Conservation (phyloP, 352 stramenopile genomes). For the Phytophthora boehmeriae region DNA sequence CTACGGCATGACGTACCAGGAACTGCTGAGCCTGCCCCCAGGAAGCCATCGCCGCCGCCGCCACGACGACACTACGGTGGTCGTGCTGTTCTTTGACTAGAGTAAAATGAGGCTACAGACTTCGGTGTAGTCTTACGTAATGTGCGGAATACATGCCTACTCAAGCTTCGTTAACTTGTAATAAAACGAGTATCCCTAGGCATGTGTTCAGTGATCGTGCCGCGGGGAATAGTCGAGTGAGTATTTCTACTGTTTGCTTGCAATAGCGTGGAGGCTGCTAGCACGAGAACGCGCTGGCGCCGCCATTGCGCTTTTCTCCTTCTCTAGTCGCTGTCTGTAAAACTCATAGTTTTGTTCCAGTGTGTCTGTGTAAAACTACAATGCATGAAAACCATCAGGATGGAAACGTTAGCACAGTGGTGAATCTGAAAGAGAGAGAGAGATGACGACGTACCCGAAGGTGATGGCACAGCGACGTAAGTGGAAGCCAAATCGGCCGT, state of each 20-base stretch:
- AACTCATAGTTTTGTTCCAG: conserved; percentile 73
- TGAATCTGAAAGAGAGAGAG: conserved; percentile 4
- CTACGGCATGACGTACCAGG: conserved; percentile 82
- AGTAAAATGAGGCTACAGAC: conserved; percentile 14
- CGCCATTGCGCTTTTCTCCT: conserved; percentile 22
- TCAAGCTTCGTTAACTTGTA: no score
- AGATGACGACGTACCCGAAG: conserved; percentile 46
- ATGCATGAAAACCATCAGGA: not conserved
- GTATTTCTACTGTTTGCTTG: conserved; percentile 19
- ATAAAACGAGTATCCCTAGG: no score
- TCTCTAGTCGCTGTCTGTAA: conserved; percentile 48
- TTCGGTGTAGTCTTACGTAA: conserved; percentile 15
- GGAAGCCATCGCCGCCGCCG: conserved; percentile 83
- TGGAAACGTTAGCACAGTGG: not conserved
- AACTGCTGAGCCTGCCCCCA: conserved; percentile 82
- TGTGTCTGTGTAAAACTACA: conserved; percentile 68
- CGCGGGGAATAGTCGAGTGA: conserved; percentile 11
- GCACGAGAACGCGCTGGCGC: conserved; percentile 1
- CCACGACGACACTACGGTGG: conserved; percentile 93
- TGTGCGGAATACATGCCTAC: conserved; percentile 13
- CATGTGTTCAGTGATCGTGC: no score
- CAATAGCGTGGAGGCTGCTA: conserved; percentile 1
- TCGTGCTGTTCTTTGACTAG: conserved; percentile 90
- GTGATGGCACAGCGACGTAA: conserved; percentile 61
- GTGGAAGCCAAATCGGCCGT: conserved; percentile 72